Evolutionary conservation across 768 basidiomycete genomes (phyloP).

Genomic region (Galerina marginata): DNA sequence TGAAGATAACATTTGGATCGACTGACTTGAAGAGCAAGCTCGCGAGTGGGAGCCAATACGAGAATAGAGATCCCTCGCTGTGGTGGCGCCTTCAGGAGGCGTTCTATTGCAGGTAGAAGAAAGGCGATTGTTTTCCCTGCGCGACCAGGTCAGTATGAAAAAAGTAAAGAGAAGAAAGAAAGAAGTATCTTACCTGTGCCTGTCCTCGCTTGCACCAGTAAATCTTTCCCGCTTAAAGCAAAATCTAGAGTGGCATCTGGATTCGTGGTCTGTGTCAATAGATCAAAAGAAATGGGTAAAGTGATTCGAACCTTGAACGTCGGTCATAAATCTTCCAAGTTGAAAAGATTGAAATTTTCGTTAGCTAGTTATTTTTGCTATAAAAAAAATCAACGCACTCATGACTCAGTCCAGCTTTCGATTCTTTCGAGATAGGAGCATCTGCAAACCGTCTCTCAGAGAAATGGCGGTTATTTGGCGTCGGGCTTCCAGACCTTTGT

Average conservation of each 20-base stretch:
- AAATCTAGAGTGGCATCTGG: constrained; percentile 44
- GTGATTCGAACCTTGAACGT: constrained; percentile 46
- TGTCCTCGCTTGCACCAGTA: constrained; percentile 60
- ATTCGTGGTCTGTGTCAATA: neutral
- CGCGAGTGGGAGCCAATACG: constrained; percentile 75
- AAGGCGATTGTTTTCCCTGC: constrained; percentile 76
- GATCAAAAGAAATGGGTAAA: neutral
- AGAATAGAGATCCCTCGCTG: constrained; percentile 56
- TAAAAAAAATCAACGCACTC: constrained; percentile 36
- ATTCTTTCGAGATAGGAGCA: constrained; percentile 43
- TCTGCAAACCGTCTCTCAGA: constrained; percentile 35
- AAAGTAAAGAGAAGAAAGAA: neutral
- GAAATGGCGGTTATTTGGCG: constrained; percentile 30
- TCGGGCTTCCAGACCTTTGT: constrained; percentile 18
- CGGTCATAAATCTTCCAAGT: constrained; percentile 45
- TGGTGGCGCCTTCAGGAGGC: constrained; percentile 48
- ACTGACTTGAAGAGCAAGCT: constrained; percentile 72
- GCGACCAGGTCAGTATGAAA: neutral
- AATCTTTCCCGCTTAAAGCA: constrained; percentile 48
- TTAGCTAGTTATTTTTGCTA: neutral
- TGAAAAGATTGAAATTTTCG: neutral
- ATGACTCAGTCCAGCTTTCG: constrained; percentile 47
- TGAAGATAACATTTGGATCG: constrained; percentile 40
- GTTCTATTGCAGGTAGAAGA: constrained; percentile 76
- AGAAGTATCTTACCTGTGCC: constrained; percentile 56